Evolutionary conservation across 495 filamentous ascomycete genomes (phyloP), one percentile per base, ranked within the genome.

Genomic region (Schizothecium vesticola): DNA sequence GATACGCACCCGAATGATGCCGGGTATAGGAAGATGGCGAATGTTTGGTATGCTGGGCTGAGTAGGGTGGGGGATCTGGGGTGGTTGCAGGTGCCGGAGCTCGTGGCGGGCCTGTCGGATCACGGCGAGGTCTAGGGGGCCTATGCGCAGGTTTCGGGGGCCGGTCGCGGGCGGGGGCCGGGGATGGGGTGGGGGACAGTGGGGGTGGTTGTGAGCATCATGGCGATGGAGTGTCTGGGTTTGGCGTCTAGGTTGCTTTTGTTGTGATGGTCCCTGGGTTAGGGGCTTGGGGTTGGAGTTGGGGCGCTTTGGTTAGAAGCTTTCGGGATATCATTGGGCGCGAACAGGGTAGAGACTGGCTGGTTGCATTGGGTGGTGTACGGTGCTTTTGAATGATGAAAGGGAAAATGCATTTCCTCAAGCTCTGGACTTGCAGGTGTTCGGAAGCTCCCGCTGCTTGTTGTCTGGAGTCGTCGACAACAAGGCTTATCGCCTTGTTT

Each of bases 11-110:
- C 86, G 0, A 82, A 73, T 19, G 81, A 85, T 56, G 65, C 23
- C 0, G 86, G 85, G 11, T 87, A 87, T 60, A 67, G 72, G 67
- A 80, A 82, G 71, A 87, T 88, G 86, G 83, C 85, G 11, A 70
- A 78, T 2, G 75, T 87, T 0, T 88, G 81, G 81, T 84, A 76
- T 72, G 73, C 70, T 0, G 84, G 78, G 5, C 74, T 87, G 21
- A 63, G 75, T 63, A 63, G 70, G 36, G 78, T 75, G 0, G 70
- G 70, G 25, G 33, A 69, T 65, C 16, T 36, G 59, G 66, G 82
- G 70, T 63, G 66, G 63, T 23, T 79, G 33, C 65, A 73, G 64
- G 22, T 33, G 26, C 67, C 76, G 0, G 75, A 78, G 67, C 6
- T 26, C 7, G 71, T 75, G 19, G 3, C 21, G 23, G 71, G 73